phyloP scores from a whole-genome alignment of 495 filamentous ascomycete species.

The Daldinia bambusicola region DNA sequence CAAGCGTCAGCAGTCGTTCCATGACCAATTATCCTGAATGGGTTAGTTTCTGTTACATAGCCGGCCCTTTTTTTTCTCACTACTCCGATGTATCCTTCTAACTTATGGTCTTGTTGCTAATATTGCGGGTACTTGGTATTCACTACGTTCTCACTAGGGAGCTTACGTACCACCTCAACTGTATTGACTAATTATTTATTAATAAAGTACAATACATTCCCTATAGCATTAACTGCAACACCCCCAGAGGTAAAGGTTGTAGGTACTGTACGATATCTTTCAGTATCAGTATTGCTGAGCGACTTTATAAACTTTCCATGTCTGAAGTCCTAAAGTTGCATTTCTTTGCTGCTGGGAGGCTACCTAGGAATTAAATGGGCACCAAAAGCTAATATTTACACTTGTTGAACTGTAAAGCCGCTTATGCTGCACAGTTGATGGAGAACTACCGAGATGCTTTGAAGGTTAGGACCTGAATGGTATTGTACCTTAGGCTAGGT shows the following conservation, averaged over 20 bases:
- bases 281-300: no score
- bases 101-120: not conserved
- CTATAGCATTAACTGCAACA: not conserved
- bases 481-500: no score
- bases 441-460: no score
- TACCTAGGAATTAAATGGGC: not conserved
- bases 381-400: not conserved
- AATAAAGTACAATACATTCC: conserved; percentile 15
- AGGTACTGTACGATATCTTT: no score
- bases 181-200: not conserved
- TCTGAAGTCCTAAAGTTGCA: not conserved
- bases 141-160: not conserved
- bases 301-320: not conserved
- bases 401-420: not conserved
- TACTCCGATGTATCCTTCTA: conserved; percentile 14
- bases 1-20: conserved; percentile 17
- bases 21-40: conserved; percentile 30
- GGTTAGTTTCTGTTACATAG: conserved; percentile 42
- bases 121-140: not conserved
- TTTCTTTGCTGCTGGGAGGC: not conserved
- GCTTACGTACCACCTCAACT: not conserved
- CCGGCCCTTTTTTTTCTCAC: conserved; percentile 29
- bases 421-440: not conserved
- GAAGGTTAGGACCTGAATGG: no score
- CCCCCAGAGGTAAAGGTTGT: not conserved